phyloP scores from a whole-genome alignment of 1,284 basidiomycete species.

The Cutaneotrichosporon cutaneum region DNA sequence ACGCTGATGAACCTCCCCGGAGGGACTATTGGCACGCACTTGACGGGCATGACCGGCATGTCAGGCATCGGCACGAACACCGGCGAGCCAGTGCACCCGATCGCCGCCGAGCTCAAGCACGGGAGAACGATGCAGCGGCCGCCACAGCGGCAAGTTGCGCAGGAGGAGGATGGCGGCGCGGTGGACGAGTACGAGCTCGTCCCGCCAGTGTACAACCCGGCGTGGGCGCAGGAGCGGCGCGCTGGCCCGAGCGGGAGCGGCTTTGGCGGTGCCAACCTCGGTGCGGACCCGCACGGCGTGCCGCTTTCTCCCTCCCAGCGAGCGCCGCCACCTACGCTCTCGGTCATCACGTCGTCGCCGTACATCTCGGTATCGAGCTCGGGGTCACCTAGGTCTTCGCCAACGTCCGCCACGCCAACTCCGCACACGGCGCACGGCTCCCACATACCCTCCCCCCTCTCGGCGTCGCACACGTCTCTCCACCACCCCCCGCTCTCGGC shows the following conservation, averaged over 20 bases:
- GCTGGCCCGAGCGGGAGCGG: not conserved
- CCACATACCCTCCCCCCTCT: not conserved
- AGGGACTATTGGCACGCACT: not conserved
- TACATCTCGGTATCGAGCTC: not conserved
- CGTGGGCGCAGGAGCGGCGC: conserved; percentile 14
- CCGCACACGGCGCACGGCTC: not conserved
- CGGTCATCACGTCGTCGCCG: conserved; percentile 3
- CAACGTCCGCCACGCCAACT: not conserved
- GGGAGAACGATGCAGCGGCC: not conserved
- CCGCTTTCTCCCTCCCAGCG: not conserved
- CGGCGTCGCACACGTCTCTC: not conserved
- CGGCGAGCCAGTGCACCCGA: not conserved
- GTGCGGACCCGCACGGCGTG: not conserved
- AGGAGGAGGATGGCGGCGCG: conserved; percentile 17
- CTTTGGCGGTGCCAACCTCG: not conserved
- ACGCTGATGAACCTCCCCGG: not conserved
- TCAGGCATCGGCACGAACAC: not conserved
- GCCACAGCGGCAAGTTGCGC: conserved; percentile 7
- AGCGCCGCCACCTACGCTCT: not conserved
- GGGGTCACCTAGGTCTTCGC: not conserved
- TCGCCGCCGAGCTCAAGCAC: conserved; percentile 13
- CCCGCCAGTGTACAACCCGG: conserved; percentile 17
- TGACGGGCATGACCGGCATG: not conserved
- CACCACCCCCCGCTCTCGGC: not conserved
- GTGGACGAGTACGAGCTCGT: conserved; percentile 15